Percentiles rank a stretch among this genome's conserved stretches.
Conservation (phyloP, 768 basidiomycete genomes). For the Dentipellis sp. region DNA sequence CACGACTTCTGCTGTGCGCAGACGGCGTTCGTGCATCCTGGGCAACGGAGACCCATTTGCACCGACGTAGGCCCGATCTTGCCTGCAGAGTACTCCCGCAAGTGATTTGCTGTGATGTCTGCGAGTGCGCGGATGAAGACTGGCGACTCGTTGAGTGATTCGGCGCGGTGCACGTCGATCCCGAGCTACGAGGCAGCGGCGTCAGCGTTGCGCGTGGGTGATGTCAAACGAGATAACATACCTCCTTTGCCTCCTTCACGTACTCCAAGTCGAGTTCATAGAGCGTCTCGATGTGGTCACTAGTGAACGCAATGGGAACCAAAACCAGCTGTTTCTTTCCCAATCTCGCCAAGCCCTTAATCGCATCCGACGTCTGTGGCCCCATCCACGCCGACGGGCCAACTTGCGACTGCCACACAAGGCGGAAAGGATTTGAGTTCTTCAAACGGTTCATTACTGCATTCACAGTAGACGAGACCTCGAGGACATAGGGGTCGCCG, state of each 20-base stretch:
- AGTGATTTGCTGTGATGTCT: slow-evolving; percentile 78
- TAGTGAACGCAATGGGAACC: slow-evolving; percentile 96
- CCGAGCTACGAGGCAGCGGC: slow-evolving; percentile 53
- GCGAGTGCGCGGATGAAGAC: slow-evolving; percentile 93
- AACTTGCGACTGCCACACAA: slow-evolving; percentile 98
- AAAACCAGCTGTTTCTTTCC: slow-evolving; percentile 73
- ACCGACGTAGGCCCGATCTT: slow-evolving; percentile 53
- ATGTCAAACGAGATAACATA: slow-evolving; percentile 26
- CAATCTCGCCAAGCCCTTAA: slow-evolving; percentile 77
- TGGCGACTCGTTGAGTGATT: slow-evolving; percentile 90
- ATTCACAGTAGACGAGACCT: slow-evolving; percentile 89
- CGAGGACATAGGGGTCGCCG: slow-evolving; percentile 93
- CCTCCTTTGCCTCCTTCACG: slow-evolving; percentile 82
- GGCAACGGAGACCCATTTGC: slow-evolving; percentile 85
- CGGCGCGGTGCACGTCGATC: slow-evolving; percentile 81
- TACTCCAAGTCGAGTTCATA: slow-evolving; percentile 97
- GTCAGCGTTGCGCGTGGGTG: neutral
- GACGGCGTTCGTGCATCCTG: slow-evolving; percentile 84
- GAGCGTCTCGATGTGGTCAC: slow-evolving; percentile 97
- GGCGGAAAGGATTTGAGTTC: slow-evolving; percentile 77
- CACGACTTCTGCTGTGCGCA: slow-evolving; percentile 85
- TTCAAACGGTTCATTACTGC: slow-evolving; percentile 87
- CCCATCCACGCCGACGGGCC: slow-evolving; percentile 99
- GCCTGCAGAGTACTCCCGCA: slow-evolving; percentile 52
- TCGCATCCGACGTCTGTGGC: slow-evolving; percentile 85